These are phyloP conservation scores for Theileria luwenshuni DNA, from an alignment of 169 alveolate genomes.

Conservation along the genomic window DNA sequence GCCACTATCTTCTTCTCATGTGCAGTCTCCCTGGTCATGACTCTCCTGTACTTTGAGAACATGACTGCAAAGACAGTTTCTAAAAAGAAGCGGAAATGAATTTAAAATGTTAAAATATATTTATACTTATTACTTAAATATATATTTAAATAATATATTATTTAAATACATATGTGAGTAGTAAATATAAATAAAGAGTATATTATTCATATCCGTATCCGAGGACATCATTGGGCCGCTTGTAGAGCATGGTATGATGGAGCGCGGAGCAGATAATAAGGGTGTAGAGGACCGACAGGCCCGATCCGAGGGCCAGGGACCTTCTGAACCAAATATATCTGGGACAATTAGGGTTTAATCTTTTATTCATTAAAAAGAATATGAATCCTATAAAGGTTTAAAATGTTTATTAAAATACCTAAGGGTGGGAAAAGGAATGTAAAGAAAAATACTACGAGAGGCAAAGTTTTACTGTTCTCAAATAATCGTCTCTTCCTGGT, in stretches of 20 bases:
- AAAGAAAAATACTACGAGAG: slow-evolving; percentile 30
- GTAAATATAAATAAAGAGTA: neutral
- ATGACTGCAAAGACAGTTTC: neutral
- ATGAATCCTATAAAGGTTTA: slow-evolving; percentile 46
- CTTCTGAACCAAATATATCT: slow-evolving; percentile 53
- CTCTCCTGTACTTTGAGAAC: neutral
- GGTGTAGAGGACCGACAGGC: slow-evolving; percentile 47
- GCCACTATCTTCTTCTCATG: slow-evolving; percentile 11
- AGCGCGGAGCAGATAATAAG: slow-evolving; percentile 35
- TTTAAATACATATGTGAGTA: neutral
- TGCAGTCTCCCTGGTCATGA: slow-evolving; percentile 24
- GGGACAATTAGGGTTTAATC: slow-evolving; percentile 16
- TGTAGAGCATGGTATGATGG: slow-evolving; percentile 35
- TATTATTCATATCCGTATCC: slow-evolving; percentile 48
- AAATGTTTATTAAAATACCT: slow-evolving; percentile 17
- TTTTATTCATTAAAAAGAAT: slow-evolving; percentile 13
- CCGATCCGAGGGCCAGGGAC: slow-evolving; percentile 49
- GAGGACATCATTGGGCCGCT: slow-evolving; percentile 23
- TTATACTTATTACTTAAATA: no score
- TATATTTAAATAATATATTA: no score
- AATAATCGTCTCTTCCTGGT: slow-evolving; percentile 3
- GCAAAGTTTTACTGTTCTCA: slow-evolving; percentile 31
- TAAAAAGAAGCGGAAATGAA: neutral
- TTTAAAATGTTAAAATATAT: neutral
- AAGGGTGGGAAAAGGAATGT: slow-evolving; percentile 45